Evolutionary conservation across 768 basidiomycete species (phyloP).

Genomic region (Scleroderma citrinum): DNA sequence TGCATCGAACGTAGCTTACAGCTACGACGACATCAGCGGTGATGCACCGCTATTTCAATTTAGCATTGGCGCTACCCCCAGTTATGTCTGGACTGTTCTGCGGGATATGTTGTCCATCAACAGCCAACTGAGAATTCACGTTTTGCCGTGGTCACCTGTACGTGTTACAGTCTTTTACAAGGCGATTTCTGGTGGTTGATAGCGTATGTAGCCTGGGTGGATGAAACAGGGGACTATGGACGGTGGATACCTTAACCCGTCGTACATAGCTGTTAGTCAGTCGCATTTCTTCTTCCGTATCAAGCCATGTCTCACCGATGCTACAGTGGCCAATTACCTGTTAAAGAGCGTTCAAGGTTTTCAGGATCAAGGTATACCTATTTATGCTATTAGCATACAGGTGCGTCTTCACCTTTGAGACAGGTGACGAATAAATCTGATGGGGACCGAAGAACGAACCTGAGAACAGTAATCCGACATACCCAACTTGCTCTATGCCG

Average conservation of each 20-base stretch:
- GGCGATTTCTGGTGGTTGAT: background rate
- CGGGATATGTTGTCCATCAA: constrained; percentile 60
- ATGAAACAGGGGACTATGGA: constrained; percentile 69
- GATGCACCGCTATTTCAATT: constrained; percentile 57
- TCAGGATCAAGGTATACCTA: constrained; percentile 47
- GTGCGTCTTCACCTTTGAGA: constrained; percentile 14
- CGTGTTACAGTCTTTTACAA: constrained; percentile 11
- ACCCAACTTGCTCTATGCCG: constrained; percentile 58
- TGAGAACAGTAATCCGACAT: constrained; percentile 54
- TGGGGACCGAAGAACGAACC: constrained; percentile 42
- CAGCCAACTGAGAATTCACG: constrained; percentile 44
- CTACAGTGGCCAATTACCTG: constrained; percentile 63
- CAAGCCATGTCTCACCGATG: constrained; percentile 1
- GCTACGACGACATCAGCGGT: constrained; percentile 54
- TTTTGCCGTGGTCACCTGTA: constrained; percentile 75
- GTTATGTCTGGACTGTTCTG: constrained; percentile 57
- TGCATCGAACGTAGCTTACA: constrained; percentile 43
- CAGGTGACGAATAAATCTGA: background rate
- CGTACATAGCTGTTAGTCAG: constrained; percentile 46
- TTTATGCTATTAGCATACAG: constrained; percentile 61
- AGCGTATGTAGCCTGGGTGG: constrained; percentile 56
- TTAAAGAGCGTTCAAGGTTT: constrained; percentile 70
- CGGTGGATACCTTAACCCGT: constrained; percentile 52
- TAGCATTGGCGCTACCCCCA: constrained; percentile 51
- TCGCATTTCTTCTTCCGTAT: background rate